These are phyloP conservation scores for Capronia epimyces DNA, from an alignment of 2,329 filamentous ascomycete species.

Conservation along the genomic window DNA sequence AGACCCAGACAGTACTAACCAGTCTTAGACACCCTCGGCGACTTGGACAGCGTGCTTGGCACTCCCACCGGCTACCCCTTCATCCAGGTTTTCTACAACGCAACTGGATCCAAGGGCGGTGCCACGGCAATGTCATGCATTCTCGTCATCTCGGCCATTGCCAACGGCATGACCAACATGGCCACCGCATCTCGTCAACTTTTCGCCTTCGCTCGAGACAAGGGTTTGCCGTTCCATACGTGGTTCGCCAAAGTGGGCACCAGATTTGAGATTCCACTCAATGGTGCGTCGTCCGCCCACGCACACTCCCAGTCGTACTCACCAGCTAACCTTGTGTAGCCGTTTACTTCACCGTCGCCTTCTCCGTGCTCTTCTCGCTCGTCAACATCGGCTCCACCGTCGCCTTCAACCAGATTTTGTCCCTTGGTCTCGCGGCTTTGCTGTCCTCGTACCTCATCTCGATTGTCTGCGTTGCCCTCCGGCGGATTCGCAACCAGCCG, in stretches of 20 bases:
- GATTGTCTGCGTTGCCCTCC: constrained; percentile 34
- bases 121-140: constrained; percentile 40
- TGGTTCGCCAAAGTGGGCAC: constrained; percentile 11
- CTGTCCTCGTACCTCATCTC: constrained; percentile 38
- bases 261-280: constrained; percentile 13
- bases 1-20: too few species aligned
- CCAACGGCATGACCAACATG: constrained; percentile 33
- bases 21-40: constrained; percentile 36
- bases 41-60: constrained; percentile 31
- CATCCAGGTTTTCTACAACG: constrained; percentile 33
- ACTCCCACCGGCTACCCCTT: constrained; percentile 34
- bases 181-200: constrained; percentile 34
- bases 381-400: constrained; percentile 31
- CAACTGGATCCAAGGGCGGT: constrained; percentile 30
- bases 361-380: too few species aligned
- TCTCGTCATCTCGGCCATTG: constrained; percentile 33
- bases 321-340: too few species aligned
- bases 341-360: too few species aligned
- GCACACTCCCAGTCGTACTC: too few species aligned
- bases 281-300: not conserved
- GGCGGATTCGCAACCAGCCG: constrained; percentile 33
- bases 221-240: constrained; percentile 33
- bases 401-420: constrained; percentile 40
- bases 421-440: constrained; percentile 35
- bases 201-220: constrained; percentile 38